Conservation (phyloP, 208 protist genomes). For the Leishmania arabica region DNA sequence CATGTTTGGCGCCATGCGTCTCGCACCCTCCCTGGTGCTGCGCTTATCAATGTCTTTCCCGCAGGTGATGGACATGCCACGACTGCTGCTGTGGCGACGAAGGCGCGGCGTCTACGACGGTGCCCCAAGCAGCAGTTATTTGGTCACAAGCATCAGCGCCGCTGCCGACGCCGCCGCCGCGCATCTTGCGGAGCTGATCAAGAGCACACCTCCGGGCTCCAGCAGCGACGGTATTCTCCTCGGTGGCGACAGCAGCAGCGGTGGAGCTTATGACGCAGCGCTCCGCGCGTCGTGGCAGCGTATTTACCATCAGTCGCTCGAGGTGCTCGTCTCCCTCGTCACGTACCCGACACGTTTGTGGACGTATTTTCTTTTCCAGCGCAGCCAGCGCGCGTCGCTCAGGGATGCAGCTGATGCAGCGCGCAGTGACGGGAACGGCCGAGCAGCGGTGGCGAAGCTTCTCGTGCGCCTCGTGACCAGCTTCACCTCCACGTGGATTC, state of each 20-base stretch:
- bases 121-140: background rate
- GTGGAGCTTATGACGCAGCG: background rate
- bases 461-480: slow-evolving; percentile 27
- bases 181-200: slow-evolving; percentile 21
- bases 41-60: slow-evolving; percentile 28
- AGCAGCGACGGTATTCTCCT: background rate
- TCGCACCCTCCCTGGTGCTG: slow-evolving; percentile 24
- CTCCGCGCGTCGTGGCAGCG: slow-evolving; percentile 7
- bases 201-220: slow-evolving; percentile 11
- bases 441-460: slow-evolving; percentile 4
- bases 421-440: background rate
- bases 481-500: slow-evolving; percentile 34
- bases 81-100: slow-evolving; percentile 30
- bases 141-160: background rate
- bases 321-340: slow-evolving; percentile 12
- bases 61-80: slow-evolving; percentile 28
- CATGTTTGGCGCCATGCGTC: slow-evolving; percentile 25
- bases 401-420: background rate
- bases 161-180: slow-evolving; percentile 23
- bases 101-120: background rate
- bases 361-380: slow-evolving; percentile 23
- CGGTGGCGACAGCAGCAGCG: background rate
- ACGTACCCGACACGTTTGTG: slow-evolving; percentile 26
- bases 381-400: slow-evolving; percentile 11
- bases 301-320: slow-evolving; percentile 1